Percentiles rank a stretch among this genome's conserved stretches.
Conservation (phyloP, 1,139 yeast species). For the Diutina ranongensis region DNA sequence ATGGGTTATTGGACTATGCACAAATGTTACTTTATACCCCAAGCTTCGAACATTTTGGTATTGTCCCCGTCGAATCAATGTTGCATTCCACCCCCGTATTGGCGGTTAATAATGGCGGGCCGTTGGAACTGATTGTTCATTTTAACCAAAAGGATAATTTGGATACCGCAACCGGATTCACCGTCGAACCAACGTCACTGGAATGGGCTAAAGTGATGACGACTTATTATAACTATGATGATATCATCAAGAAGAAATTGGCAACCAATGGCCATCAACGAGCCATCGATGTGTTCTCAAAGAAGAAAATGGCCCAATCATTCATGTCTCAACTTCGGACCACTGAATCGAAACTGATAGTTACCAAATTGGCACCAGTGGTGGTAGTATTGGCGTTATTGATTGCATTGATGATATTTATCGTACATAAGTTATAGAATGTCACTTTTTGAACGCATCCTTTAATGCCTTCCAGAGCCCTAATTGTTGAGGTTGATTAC, state of each 20-base stretch:
- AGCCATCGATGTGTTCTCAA: not conserved
- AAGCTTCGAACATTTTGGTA: constrained; percentile 87
- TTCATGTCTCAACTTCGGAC: not conserved
- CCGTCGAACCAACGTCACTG: not conserved
- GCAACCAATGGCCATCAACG: not conserved
- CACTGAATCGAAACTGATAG: not conserved
- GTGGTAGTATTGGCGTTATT: not conserved
- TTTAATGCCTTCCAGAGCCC: constrained; percentile 5
- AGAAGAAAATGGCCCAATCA: not conserved
- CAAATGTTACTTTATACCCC: constrained; percentile 78
- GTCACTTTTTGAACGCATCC: not conserved
- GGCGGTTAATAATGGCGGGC: constrained; percentile 88
- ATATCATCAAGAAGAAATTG: not conserved
- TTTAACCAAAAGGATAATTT: constrained; percentile 8
- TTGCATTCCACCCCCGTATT: constrained; percentile 69
- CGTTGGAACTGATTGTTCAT: constrained; percentile 64
- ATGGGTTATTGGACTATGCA: constrained; percentile 46
- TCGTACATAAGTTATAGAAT: not conserved
- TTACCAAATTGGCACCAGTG: not conserved
- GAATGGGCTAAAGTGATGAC: not conserved
- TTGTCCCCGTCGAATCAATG: constrained; percentile 96
- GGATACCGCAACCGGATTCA: constrained; percentile 1
- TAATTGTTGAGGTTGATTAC: not conserved
- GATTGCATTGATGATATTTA: not conserved
- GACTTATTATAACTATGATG: not conserved